Base-by-base conservation (phyloP, 139 green algal genomes). In the Auxenochlorella pyrenoidosa region DNA sequence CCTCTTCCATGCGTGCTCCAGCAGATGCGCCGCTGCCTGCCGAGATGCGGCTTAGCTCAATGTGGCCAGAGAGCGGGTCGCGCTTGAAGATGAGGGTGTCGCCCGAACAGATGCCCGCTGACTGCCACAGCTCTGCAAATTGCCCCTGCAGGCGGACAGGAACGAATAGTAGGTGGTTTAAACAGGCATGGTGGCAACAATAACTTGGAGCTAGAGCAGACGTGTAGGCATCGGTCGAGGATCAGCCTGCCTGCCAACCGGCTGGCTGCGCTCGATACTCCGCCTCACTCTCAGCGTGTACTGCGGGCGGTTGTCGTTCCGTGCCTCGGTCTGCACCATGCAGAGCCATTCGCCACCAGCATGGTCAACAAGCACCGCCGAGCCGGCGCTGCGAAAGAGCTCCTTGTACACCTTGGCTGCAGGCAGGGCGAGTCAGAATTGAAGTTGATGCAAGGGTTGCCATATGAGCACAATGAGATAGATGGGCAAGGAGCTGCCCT, bases 331-430 rank as follows among this genome's bases (percentile, higher is more conserved):
- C 28, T 77, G 80, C 66, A 92, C 44, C 54, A 78, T 15, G 86
- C 85, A 90, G 22, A 65, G n/a, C 38, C 73, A 82, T 38, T 88
- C 58, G 32, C 18, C 38, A 26, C 89, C 89, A 2, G 44, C 3
- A 44, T 32, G 24, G 47, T 92, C 89, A 40, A 90, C 63, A 6
- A 92, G 58, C 34, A 80, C 58, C 28, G 81, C 85, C 28, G 10
- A 47, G n/a, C 68, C 15, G 12, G 32, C 36, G 75, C 80, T 81
- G 21, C 73, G 44, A 32, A 92, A 92, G 65, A 92, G 79, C 58
- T 92, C 89, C 63, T 86, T 80, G 68, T 83, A 88, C 58, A 92
- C 89, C 77, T 88, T 88, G 87, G 71, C 88, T 91, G 84, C 84
- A 72, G 36, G 38, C 6, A 15, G 63, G 24, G 18, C 3, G n/a